Base-by-base conservation (phyloP, 768 basidiomycete genomes). In the Xerocomellus amylosporus region DNA sequence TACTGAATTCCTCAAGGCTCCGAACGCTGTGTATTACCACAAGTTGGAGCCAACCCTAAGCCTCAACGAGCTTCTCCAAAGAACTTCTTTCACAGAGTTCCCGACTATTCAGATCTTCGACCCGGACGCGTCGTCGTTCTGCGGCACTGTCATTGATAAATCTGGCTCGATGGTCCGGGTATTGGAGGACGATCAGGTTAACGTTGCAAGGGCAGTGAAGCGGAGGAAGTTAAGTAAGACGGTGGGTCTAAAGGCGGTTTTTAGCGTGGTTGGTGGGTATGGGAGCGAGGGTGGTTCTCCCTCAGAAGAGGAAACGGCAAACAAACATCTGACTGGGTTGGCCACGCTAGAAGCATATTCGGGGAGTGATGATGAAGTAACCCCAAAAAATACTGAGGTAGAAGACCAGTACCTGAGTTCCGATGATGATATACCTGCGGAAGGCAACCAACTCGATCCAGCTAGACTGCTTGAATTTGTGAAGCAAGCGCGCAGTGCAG, bases 31-130 rank as follows among this genome's bases (percentile, higher is more conserved):
- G 7, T 63, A 58, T 43, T 88, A 84, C 65, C 79, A 87, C 64
- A 78, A 77, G 33, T 70, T 93, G 13, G 82, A 88, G 47, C 71
- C 79, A 3, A 65, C 71, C 4, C 60, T 77, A 40, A 68, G 77
- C 22, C 74, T 95, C 26, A 62, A 66, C 10, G 62, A 66, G 24
- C 70, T 78, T 8, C 73, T 96, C 42, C 76, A 74, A 34, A 71
- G 82, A 46, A 88, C 82, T 40, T 74, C 81, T 28, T 93, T 93
- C 68, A 79, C 88, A 31, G 93, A 96, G 68, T 96, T 82, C 64
- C 93, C 93, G 8, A 85, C 85, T 2, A 82, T 96, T 42, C 87
- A 93, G 51, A 70, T 95, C 7, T 86, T 85, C 76, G 82, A 86
- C 44, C 80, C 72, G 22, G 74, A 67, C 19, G 71, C 84, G 30